Conservation (phyloP, 163 green algal genomes). For the Volvox carteri region DNA sequence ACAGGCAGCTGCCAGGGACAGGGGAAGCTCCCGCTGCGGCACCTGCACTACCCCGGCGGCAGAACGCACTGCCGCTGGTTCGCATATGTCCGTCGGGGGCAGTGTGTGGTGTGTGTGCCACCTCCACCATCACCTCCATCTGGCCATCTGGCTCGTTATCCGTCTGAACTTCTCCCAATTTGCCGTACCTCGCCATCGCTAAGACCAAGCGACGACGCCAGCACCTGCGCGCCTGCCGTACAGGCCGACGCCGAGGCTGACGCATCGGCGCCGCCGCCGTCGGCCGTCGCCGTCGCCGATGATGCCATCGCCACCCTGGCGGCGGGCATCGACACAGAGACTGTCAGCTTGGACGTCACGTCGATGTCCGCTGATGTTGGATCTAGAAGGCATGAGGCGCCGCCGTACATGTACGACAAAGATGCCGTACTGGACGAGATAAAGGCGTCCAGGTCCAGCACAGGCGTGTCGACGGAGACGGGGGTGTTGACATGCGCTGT, state of each 20-base stretch:
- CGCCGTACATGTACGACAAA: neutral
- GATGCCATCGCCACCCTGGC: neutral
- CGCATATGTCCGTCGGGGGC: too few relatives aligned
- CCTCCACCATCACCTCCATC: too few relatives aligned
- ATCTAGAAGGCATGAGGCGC: conserved; percentile 15
- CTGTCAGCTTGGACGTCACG: conserved; percentile 7
- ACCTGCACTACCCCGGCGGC: too few relatives aligned
- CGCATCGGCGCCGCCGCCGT: neutral
- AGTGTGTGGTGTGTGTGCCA: too few relatives aligned
- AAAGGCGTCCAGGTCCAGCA: conserved; percentile 8
- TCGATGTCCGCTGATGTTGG: neutral
- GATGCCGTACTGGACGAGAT: neutral
- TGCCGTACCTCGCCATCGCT: neutral
- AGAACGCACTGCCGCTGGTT: too few relatives aligned
- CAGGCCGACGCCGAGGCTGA: neutral
- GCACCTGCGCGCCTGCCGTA: neutral
- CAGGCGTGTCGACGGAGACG: neutral
- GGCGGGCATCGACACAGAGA: conserved; percentile 8
- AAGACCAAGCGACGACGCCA: conserved; percentile 26
- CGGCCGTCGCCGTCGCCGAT: neutral
- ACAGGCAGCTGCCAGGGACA: too few relatives aligned
- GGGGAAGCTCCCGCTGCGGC: too few relatives aligned
- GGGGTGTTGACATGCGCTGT: neutral
- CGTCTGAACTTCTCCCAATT: too few relatives aligned
- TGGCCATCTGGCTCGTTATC: too few relatives aligned